Evolutionary conservation across 2,329 filamentous ascomycete genomes (phyloP).

Genomic region (Xylariaceae sp.): DNA sequence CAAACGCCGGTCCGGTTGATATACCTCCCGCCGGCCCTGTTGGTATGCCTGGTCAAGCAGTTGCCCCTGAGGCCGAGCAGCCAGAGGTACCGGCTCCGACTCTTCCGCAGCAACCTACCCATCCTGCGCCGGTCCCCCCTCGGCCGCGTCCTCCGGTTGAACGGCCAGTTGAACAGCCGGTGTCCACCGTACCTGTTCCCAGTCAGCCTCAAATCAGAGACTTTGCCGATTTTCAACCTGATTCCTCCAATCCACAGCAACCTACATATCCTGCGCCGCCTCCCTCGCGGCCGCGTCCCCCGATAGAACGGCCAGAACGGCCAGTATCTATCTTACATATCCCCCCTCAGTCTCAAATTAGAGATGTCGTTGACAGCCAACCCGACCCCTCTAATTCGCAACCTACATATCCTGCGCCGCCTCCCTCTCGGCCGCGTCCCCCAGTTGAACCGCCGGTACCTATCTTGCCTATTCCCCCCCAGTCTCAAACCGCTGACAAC

Average conservation of each 20-base stretch:
- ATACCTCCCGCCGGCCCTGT: too few relatives aligned
- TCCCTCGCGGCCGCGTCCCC: constrained; percentile 3
- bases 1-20: too few relatives aligned
- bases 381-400: too few relatives aligned
- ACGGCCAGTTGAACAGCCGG: not conserved
- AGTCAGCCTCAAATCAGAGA: constrained; percentile 5
- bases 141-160: not conserved
- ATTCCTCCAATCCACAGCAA: not conserved
- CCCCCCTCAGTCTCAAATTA: too few relatives aligned
- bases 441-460: too few relatives aligned
- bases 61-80: not conserved
- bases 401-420: too few relatives aligned
- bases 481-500: too few relatives aligned
- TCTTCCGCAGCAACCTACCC: not conserved
- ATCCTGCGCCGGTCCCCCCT: constrained; percentile 3
- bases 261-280: not conserved
- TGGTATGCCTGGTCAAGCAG: not conserved
- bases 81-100: not conserved
- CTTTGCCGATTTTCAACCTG: not conserved
- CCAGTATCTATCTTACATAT: too few relatives aligned
- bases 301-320: not conserved
- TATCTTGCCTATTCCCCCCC: too few relatives aligned
- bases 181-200: constrained; percentile 4
- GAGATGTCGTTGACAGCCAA: too few relatives aligned
- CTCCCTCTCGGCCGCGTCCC: too few relatives aligned